These are phyloP conservation scores for Lasiosphaeria miniovina DNA, from an alignment of 495 filamentous ascomycete genomes.

Conservation along the genomic window DNA sequence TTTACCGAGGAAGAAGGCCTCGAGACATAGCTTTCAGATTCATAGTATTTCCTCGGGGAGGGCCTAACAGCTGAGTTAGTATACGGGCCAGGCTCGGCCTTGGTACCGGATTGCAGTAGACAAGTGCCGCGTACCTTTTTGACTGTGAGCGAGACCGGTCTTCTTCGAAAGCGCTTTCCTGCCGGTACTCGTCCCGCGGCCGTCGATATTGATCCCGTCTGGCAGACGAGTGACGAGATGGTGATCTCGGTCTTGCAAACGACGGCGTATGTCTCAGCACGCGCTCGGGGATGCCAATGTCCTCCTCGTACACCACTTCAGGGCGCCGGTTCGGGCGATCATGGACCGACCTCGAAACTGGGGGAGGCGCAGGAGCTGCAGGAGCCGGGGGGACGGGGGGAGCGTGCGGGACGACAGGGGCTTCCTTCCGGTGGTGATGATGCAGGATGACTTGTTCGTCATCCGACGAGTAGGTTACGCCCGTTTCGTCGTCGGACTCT, in stretches of 20 bases:
- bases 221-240: constrained; percentile 19
- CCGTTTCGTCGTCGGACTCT: constrained; percentile 40
- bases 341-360: constrained; percentile 17
- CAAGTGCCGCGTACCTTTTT: constrained; percentile 33
- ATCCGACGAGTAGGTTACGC: constrained; percentile 32
- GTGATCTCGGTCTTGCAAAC: constrained; percentile 15
- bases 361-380: constrained; percentile 16
- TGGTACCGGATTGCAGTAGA: constrained; percentile 1
- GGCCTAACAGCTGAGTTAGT: constrained; percentile 26
- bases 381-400: constrained; percentile 13
- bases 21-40: constrained; percentile 32
- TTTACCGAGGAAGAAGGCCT: constrained; percentile 26
- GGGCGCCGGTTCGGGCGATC: constrained; percentile 25
- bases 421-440: constrained; percentile 14
- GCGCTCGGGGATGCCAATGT: constrained; percentile 5
- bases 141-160: constrained; percentile 34
- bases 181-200: constrained; percentile 8
- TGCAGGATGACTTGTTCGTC: constrained; percentile 28
- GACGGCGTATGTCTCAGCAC: constrained; percentile 23
- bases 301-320: constrained; percentile 25
- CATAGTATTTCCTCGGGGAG: constrained; percentile 34
- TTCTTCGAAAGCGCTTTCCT: constrained; percentile 22
- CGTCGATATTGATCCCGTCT: constrained; percentile 7
- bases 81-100: not conserved
- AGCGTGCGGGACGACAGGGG: constrained; percentile 3